A percentile compares a stretch with the other conserved stretches of the same genome.
Conservation (phyloP, 2,329 filamentous ascomycete genomes). For the Ceratocystis diversiconidia region DNA sequence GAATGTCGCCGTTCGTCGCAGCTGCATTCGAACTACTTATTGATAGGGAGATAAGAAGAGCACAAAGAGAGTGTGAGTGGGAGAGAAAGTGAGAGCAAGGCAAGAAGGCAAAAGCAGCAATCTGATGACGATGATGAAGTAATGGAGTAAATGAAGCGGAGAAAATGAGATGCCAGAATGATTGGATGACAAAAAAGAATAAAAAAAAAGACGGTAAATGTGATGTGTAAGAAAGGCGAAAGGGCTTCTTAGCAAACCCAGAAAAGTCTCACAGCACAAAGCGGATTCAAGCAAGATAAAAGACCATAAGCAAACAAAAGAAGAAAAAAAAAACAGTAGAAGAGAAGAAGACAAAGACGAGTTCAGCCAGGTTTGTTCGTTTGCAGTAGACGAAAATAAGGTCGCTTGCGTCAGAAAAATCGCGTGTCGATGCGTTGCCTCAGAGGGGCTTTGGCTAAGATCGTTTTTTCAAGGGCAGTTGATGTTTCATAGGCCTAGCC, state of each 20-base stretch:
- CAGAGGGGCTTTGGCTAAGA: neutral
- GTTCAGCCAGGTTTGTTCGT: neutral
- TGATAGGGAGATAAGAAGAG: neutral
- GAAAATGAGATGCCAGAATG: neutral
- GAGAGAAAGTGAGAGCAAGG: too few species aligned
- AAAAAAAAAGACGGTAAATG: slow-evolving; percentile 6
- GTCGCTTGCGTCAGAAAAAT: slow-evolving; percentile 10
- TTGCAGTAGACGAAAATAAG: neutral
- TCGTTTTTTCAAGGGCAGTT: neutral
- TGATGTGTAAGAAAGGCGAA: neutral
- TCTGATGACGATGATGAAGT: neutral
- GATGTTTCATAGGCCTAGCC: slow-evolving; percentile 1
- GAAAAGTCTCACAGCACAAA: neutral
- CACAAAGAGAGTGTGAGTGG: too few species aligned
- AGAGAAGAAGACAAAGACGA: neutral
- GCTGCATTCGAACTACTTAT: slow-evolving; percentile 8
- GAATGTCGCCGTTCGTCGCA: neutral
- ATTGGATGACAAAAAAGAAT: neutral
- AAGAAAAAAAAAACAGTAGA: neutral
- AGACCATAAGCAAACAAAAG: neutral
- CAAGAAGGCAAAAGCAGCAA: neutral
- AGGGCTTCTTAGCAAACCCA: too few species aligned
- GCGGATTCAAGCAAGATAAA: neutral
- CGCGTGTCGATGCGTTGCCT: neutral
- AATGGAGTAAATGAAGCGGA: neutral